Conservation (phyloP, 2,329 filamentous ascomycete species). For the Pochonia chlamydosporia region DNA sequence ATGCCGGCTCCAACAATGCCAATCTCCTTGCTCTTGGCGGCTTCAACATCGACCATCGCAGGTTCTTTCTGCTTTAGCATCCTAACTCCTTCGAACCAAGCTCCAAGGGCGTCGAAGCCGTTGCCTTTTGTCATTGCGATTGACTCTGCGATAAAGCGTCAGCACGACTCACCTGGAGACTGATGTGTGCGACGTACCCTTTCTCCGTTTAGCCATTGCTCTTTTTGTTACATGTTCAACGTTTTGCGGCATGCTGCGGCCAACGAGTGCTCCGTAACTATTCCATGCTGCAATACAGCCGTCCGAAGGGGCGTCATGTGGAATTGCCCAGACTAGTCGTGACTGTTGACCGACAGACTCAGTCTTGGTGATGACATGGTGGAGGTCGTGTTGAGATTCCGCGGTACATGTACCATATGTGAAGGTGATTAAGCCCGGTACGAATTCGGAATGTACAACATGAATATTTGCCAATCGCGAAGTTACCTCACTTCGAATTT, state of each 20-base stretch:
- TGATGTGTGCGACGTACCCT: too few relatives aligned
- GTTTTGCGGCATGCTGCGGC: slow-evolving; percentile 27
- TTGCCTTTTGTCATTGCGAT: slow-evolving; percentile 46
- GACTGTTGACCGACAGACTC: background rate
- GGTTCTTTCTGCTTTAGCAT: slow-evolving; percentile 50
- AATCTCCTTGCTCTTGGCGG: slow-evolving; percentile 39
- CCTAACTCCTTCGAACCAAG: slow-evolving; percentile 62
- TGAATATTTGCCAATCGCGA: slow-evolving; percentile 28
- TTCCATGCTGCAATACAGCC: slow-evolving; percentile 37
- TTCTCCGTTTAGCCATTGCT: slow-evolving; percentile 10
- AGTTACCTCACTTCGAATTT: slow-evolving; percentile 25
- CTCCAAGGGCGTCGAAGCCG: slow-evolving; percentile 41
- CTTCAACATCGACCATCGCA: slow-evolving; percentile 21
- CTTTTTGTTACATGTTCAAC: slow-evolving; percentile 12
- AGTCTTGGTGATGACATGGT: slow-evolving; percentile 13
- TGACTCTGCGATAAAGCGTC: slow-evolving; percentile 10
- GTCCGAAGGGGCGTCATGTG: slow-evolving; percentile 18
- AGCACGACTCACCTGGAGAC: too few relatives aligned
- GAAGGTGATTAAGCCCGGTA: slow-evolving; percentile 12
- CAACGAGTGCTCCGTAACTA: slow-evolving; percentile 22
- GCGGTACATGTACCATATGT: slow-evolving; percentile 16
- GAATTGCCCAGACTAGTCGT: slow-evolving; percentile 9
- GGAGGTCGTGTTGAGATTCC: slow-evolving; percentile 10
- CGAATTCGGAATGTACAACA: slow-evolving; percentile 10
- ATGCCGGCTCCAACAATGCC: slow-evolving; percentile 63